Evolutionary conservation across 75 land plant genomes (phyloP).

Genomic region (Pseudotsuga menziesii): DNA sequence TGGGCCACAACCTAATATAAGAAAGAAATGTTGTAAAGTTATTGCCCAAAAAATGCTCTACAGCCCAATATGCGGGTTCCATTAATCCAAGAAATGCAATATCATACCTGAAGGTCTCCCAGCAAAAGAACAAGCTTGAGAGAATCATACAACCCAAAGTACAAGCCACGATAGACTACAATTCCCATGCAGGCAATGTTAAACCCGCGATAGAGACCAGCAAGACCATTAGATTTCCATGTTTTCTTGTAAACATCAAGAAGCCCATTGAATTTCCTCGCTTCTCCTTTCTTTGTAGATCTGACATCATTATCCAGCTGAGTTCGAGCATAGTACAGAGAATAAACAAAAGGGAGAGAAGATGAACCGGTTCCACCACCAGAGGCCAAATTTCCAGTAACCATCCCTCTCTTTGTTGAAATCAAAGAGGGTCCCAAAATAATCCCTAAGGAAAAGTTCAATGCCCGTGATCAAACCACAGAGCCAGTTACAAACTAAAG

Average conservation of each 20-base stretch:
- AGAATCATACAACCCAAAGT: conserved; percentile 76
- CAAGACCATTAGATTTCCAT: conserved; percentile 52
- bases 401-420: too few relatives aligned
- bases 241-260: conserved; percentile 70
- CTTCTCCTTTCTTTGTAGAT: conserved; percentile 59
- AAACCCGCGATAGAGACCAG: conserved; percentile 71
- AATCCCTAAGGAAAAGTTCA: conserved; percentile 61
- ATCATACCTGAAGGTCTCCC: too few relatives aligned
- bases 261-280: conserved; percentile 64
- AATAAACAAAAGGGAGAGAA: conserved; percentile 64
- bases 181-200: conserved; percentile 63
- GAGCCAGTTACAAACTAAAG: too few relatives aligned
- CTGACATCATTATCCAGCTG: conserved; percentile 64
- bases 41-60: too few relatives aligned
- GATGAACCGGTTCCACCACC: conserved; percentile 78
- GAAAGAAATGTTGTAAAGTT: too few relatives aligned
- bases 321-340: conserved; percentile 72
- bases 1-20: too few relatives aligned
- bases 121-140: conserved; percentile 63
- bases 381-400: conserved; percentile 22
- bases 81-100: too few relatives aligned
- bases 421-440: conserved; percentile 23
- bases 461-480: conserved; percentile 21
- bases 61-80: too few relatives aligned
- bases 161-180: conserved; percentile 66